These are phyloP conservation scores for Corynespora cassiicola DNA, from an alignment of 2,329 filamentous ascomycete genomes.

Conservation along the genomic window DNA sequence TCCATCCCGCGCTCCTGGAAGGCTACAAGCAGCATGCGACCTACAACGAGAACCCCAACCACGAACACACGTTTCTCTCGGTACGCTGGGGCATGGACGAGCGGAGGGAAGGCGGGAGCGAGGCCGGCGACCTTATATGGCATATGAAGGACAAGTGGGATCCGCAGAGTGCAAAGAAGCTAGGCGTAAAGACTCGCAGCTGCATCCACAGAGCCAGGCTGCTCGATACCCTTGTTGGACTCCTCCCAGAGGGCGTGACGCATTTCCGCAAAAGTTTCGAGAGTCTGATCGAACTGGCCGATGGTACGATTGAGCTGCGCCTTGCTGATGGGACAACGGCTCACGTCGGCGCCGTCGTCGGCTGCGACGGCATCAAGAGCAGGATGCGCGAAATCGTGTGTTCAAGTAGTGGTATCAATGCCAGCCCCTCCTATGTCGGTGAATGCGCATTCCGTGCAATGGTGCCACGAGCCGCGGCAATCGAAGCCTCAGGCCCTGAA, in stretches of 20 bases:
- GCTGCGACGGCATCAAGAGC: slow-evolving; percentile 70
- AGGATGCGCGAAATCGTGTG: slow-evolving; percentile 59
- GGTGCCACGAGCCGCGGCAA: slow-evolving; percentile 62
- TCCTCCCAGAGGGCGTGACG: slow-evolving; percentile 22
- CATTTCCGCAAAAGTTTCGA: slow-evolving; percentile 27
- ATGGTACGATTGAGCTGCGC: slow-evolving; percentile 23
- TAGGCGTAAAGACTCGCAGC: slow-evolving; percentile 20
- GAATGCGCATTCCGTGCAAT: slow-evolving; percentile 68
- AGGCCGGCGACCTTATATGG: slow-evolving; percentile 24
- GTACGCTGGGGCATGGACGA: slow-evolving; percentile 25
- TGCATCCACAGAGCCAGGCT: slow-evolving; percentile 32
- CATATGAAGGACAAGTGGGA: slow-evolving; percentile 18
- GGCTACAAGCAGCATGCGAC: slow-evolving; percentile 34
- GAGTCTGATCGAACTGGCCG: slow-evolving; percentile 14
- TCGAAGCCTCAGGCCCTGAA: slow-evolving; percentile 54
- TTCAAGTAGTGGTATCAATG: slow-evolving; percentile 52
- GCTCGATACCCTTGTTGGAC: slow-evolving; percentile 24
- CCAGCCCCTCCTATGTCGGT: slow-evolving; percentile 57
- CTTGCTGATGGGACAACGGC: slow-evolving; percentile 54
- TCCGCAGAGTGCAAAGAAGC: slow-evolving; percentile 5
- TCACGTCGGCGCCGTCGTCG: slow-evolving; percentile 57
- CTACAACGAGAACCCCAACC: slow-evolving; percentile 21
- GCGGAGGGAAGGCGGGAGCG: slow-evolving; percentile 9
- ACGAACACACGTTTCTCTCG: slow-evolving; percentile 18
- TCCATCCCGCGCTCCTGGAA: slow-evolving; percentile 24